Evolutionary conservation across 192 early-diverging fungal genomes (phyloP), one percentile per base, ranked within the genome.

Genomic region (Dissophora ornata): DNA sequence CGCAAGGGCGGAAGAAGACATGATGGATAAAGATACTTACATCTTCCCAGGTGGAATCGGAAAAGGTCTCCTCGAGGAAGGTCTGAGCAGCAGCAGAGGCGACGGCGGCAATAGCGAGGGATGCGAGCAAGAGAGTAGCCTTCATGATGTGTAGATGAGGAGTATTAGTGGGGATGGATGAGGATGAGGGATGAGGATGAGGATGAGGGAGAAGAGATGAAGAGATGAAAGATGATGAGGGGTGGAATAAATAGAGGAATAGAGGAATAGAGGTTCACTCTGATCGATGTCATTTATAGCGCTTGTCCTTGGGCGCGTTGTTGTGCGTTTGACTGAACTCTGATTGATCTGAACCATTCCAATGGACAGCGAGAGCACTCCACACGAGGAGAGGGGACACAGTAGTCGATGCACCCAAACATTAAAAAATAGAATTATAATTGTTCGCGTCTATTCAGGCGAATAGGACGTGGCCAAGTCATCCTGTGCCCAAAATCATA

Each of bases 11-110:
- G 53, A 9, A 36, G 6, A 36, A 36, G 32, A 58, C 38, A 58
- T 21, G 42, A 45, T 21, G 22, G 3, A 25, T 0, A 1, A 42
- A 24, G 15, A 4, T 18, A 79, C 62, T 42, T 82, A 81, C 83
- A 50, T 87, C 81, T 46, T 82, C 82, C 89, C 87, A 88, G 29
- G 64, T 80, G 53, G 67, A 71, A 44, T 86, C 83, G 44, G 84
- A 81, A 69, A 98, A 98, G 57, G 89, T 91, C 84, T 98, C 95
- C 75, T 95, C 85, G 58, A 95, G 89, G 85, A 93, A 96, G 48
- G 73, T 77, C 46, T 61, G 59, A 21, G 64, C 73, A 51, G 73
- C 73, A 57, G 73, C 73, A 15, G 73, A 67, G 65, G 59, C 73
- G n/a, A 77, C 73, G 46, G 73, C 46, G 53, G 73, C 73, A 36